These are phyloP conservation scores for Penicillium sp. DNA, from an alignment of 2,329 filamentous ascomycete genomes.

Conservation along the genomic window DNA sequence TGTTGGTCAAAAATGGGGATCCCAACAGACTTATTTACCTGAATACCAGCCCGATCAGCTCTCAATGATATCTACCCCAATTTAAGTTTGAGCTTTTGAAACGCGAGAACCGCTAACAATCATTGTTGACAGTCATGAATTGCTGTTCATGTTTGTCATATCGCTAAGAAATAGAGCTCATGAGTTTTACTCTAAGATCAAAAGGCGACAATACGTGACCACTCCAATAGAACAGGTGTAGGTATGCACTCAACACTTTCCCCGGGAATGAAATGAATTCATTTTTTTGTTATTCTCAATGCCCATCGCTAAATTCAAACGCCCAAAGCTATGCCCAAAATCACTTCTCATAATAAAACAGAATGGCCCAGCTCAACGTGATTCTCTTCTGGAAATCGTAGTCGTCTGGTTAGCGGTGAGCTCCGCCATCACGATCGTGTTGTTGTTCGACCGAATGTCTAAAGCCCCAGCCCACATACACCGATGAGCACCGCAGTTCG, in stretches of 20 bases:
- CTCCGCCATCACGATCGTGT: constrained; percentile 16
- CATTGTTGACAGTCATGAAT: too few species aligned
- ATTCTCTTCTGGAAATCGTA: constrained; percentile 1
- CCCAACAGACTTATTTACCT: too few species aligned
- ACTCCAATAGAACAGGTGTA: background rate
- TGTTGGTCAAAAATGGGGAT: too few species aligned
- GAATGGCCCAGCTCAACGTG: background rate
- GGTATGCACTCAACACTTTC: background rate
- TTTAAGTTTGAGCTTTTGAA: too few species aligned
- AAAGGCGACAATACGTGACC: too few species aligned
- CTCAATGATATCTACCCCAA: too few species aligned
- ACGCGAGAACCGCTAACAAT: too few species aligned
- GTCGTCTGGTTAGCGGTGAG: background rate
- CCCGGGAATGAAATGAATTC: background rate
- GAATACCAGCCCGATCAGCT: too few species aligned
- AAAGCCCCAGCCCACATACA: constrained; percentile 32
- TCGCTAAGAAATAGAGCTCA: too few species aligned
- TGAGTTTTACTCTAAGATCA: too few species aligned
- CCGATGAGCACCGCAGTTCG: constrained; percentile 23
- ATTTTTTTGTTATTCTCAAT: background rate
- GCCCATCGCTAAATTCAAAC: background rate
- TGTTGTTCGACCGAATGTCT: constrained; percentile 20
- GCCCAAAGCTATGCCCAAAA: background rate
- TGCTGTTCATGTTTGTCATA: too few species aligned
- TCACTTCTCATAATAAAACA: background rate